Evolutionary conservation across 805 yeast species (phyloP), one percentile per base, ranked within the genome.

Genomic region (Hanseniaspora valbyensis): DNA sequence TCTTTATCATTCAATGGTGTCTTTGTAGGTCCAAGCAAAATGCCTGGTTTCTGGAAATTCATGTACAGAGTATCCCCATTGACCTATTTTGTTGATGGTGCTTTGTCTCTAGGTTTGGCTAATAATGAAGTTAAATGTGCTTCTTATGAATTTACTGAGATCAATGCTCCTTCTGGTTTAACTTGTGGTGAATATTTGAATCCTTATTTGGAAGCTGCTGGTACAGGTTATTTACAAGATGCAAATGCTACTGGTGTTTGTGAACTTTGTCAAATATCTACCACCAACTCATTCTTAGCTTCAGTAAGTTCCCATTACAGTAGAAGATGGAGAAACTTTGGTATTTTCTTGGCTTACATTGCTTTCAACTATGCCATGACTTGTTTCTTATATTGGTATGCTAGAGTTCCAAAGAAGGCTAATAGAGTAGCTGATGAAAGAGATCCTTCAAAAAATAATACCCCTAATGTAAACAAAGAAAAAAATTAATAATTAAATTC

Each of bases 11-110:
- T 83, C 76, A 81, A 87, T 72, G 95, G 95, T 72, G 85, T 81
- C 40, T 68, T 84, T 67, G 78, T 75, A 14, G 68, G 76, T 22
- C 74, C 78, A 54, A 68, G 69, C 18, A 68, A 64, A 29, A 61
- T 81, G 69, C 83, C 83, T 28, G 78, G 86, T n/a, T 84, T 84
- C 71, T 80, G 89, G 88, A 69, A 74, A 40, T 83, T 81, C 71
- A 79, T 83, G 86, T 83, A 81, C 70, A 71, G 88, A 61, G 74
- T 70, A 18, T 77, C 81, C 22, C 90, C 92, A 16, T 67, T 81
- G 55, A 79, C 87, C 1, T 83, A 82, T 57, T 71, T 81, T 67
- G 68, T 83, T 49, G 67, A 71, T 18, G 80, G 77, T 39, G 63
- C 77, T 57, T 61, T 81, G 50, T 65, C 77, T 37, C 67, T 74